A percentile compares a stretch with the other conserved stretches of the same genome.
Evolutionary conservation across 306 rosid genomes (phyloP).

Genomic region (Ochetophila trinervis): DNA sequence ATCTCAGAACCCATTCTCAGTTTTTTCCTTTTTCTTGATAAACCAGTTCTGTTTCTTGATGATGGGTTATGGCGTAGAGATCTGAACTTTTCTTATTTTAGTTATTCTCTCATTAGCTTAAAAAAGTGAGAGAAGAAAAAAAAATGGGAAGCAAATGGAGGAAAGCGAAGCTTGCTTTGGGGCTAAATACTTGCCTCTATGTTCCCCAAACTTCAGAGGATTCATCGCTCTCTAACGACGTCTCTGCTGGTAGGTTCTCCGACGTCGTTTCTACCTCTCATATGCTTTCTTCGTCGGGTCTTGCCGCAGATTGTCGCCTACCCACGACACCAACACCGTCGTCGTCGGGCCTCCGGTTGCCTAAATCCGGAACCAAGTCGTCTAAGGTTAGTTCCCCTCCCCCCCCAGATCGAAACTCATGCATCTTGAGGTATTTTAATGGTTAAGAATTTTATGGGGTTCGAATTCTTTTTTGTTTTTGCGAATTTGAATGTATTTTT

Average conservation of each 20-base stretch:
- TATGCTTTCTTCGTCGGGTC: conserved; percentile 26
- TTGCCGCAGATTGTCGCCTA: conserved; percentile 35
- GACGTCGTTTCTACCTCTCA: conserved; percentile 32
- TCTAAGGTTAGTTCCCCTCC: conserved; percentile 49
- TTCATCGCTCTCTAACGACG: conserved; percentile 30
- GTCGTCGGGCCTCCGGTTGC: conserved; percentile 48
- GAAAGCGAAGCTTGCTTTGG: conserved; percentile 74
- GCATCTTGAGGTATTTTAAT: conserved; percentile 2
- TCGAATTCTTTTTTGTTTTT: neutral
- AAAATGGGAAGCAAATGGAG: conserved; percentile 81
- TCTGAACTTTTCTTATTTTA: conserved; percentile 8
- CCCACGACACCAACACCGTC: conserved; percentile 58
- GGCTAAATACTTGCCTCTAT: conserved; percentile 48
- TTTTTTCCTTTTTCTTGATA: neutral
- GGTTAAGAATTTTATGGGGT: neutral
- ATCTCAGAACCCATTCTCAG: conserved; percentile 5
- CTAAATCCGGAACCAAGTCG: conserved; percentile 54
- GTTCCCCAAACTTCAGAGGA: conserved; percentile 49
- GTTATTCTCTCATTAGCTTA: neutral
- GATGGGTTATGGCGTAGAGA: conserved; percentile 27
- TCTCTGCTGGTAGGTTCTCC: conserved; percentile 29
- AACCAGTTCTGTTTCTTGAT: neutral
- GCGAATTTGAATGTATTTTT: neutral
- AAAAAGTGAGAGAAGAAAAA: neutral
- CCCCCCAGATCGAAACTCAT: conserved; percentile 10